phyloP scores from a whole-genome alignment of 305 asterid species.

The Rubia occidens region DNA sequence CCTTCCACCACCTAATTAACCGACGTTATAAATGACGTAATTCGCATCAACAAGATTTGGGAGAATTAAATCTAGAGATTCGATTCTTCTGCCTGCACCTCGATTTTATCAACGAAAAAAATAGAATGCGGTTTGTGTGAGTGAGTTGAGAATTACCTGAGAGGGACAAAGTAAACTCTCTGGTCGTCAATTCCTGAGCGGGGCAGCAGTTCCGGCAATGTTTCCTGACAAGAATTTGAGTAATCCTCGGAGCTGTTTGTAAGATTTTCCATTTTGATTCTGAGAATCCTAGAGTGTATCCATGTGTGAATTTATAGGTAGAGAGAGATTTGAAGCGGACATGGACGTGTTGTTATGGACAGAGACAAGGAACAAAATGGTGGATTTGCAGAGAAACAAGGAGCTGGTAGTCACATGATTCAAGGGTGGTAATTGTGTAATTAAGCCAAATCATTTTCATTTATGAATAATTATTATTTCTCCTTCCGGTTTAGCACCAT shows the following conservation, averaged over 20 bases:
- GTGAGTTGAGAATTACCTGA: slow-evolving; percentile 38
- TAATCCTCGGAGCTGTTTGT: slow-evolving; percentile 30
- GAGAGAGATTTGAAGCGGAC: slow-evolving; percentile 45
- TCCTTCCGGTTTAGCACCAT: too few species aligned
- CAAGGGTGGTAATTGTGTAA: background rate
- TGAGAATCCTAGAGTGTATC: background rate
- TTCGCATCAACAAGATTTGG: background rate
- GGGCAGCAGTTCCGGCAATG: slow-evolving; percentile 28
- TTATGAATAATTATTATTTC: background rate
- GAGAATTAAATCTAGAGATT: slow-evolving; percentile 6
- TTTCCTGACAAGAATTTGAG: slow-evolving; percentile 16
- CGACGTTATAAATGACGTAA: background rate
- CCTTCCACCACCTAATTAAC: slow-evolving; percentile 80
- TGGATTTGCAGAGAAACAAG: slow-evolving; percentile 55
- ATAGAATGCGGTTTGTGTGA: background rate
- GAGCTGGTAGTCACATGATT: slow-evolving; percentile 15
- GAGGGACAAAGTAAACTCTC: slow-evolving; percentile 80
- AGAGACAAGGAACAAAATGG: slow-evolving; percentile 29
- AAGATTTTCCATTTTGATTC: slow-evolving; percentile 25
- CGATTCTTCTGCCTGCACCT: background rate
- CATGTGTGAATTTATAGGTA: slow-evolving; percentile 19
- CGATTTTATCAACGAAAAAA: slow-evolving; percentile 11
- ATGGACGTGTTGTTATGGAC: slow-evolving; percentile 13
- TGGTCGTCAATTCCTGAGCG: slow-evolving; percentile 45
- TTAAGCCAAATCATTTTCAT: background rate